Evolutionary conservation across 2,329 filamentous ascomycete genomes (phyloP).

Genomic region (Pseudocercospora fuligena): DNA sequence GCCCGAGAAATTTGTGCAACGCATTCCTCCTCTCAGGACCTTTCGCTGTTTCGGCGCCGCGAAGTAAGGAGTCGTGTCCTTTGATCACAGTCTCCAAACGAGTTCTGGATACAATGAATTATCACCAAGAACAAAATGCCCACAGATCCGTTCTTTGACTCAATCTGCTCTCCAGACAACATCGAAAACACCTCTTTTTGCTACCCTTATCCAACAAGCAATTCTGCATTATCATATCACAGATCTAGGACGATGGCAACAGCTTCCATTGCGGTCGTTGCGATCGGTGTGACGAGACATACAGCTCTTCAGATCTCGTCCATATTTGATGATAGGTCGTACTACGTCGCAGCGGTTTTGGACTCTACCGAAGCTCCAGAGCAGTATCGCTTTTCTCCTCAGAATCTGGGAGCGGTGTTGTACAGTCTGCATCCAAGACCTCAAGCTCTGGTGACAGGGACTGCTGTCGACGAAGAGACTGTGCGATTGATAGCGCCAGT

Average conservation of each 20-base stretch:
- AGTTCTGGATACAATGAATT: background rate
- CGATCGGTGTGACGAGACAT: background rate
- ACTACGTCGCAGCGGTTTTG: constrained; percentile 11
- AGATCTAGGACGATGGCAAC: background rate
- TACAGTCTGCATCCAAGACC: constrained; percentile 10
- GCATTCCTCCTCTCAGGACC: background rate
- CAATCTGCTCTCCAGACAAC: background rate
- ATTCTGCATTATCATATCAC: background rate
- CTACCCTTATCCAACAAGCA: background rate
- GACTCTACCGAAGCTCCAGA: constrained; percentile 7
- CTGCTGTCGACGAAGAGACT: constrained; percentile 6
- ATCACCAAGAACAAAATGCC: background rate
- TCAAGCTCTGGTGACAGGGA: constrained; percentile 5
- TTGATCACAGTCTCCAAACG: background rate
- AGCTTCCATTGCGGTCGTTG: constrained; percentile 4
- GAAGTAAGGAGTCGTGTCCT: background rate
- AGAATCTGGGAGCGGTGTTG: constrained; percentile 12
- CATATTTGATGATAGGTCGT: constrained; percentile 7
- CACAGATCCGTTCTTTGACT: constrained; percentile 2
- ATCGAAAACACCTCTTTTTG: background rate
- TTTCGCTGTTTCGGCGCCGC: background rate
- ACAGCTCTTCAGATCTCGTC: background rate
- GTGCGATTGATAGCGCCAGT: constrained; percentile 1
- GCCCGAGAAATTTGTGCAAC: background rate
- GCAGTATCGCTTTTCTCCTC: constrained; percentile 1